Conservation (phyloP, 2,329 filamentous ascomycete species). For the Exutisphaerella laricina region DNA sequence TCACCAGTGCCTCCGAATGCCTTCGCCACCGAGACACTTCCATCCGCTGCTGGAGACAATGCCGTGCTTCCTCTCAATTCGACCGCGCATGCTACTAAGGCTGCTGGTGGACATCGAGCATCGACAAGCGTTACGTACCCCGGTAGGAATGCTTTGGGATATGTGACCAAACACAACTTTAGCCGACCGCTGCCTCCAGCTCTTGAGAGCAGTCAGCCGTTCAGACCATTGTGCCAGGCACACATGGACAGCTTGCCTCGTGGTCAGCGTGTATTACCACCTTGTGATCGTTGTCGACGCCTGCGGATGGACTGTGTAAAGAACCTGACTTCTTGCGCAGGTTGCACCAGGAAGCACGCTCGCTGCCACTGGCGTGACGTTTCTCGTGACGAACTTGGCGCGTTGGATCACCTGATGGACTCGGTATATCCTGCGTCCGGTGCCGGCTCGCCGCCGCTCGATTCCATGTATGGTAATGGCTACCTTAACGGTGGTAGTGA, state of each 20-base stretch:
- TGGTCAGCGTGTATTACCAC: conserved; percentile 70
- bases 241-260: conserved; percentile 70
- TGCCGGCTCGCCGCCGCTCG: conserved; percentile 6
- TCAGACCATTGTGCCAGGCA: conserved; percentile 38
- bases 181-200: conserved; percentile 33
- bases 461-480: conserved; percentile 15
- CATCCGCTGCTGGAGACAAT: conserved; percentile 19
- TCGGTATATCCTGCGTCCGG: conserved; percentile 13
- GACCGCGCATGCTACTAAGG: conserved; percentile 2
- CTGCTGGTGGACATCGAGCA: conserved; percentile 21
- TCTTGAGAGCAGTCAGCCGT: conserved; percentile 34
- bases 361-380: conserved; percentile 82
- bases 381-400: conserved; percentile 59
- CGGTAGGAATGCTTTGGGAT: conserved; percentile 11
- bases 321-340: conserved; percentile 77
- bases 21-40: conserved; percentile 22
- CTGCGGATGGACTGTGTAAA: conserved; percentile 78
- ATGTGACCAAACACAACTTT: conserved; percentile 34
- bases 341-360: conserved; percentile 84
- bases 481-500: conserved; percentile 19
- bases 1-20: conserved; percentile 27
- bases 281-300: conserved; percentile 76
- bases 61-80: conserved; percentile 1
- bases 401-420: conserved; percentile 30
- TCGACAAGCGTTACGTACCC: conserved; percentile 26